Evolutionary conservation across 306 rosid genomes (phyloP), one percentile per base, ranked within the genome.

Genomic region (Abrus pulchellus): DNA sequence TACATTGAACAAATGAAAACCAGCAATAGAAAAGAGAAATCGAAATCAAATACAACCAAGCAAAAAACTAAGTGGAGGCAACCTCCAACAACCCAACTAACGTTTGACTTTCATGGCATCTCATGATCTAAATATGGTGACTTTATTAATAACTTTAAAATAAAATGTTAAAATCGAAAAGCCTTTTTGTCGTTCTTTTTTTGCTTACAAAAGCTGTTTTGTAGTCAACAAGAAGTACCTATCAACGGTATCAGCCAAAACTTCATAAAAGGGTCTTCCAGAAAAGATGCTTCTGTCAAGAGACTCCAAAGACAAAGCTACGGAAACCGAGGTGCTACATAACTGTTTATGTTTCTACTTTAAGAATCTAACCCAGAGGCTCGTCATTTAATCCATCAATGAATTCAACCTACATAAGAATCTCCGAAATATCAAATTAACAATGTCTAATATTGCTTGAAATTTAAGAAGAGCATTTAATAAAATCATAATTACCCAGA

Each of bases 401-500:
- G 20, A 82, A n/a, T 44, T 68, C 78, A 10, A 90, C 68, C 98
- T 92, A 57, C 73, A 85, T 36, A 0, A 49, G 72, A 68, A 43
- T 8, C 1, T 29, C 5, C 13, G 11, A 32, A 66, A 28, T 32
- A 36, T 48, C 29, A 47, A 34, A 30, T 43, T 11, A 70, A 28
- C 32, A 71, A 52, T n/a, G 2, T 28, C 32, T 57, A 44, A 14
- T 9, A 48, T 7, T 34, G 27, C 20, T 13, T 14, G 47, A 59
- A 49, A 61, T 4, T 61, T 13, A 43, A 41, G 1, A 59, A 30
- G 70, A 63, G 47, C 28, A 34, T 33, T 61, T 5, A 47, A 9
- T 3, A 29, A 48, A n/a, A 6, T 4, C 7, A n/a, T 32, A 27
- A 10, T 76, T 84, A 93, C 98, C 98, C 93, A 91, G 83, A 88